Conservation (phyloP, 1,284 basidiomycete genomes). For the Anthracocystis walkeri region DNA sequence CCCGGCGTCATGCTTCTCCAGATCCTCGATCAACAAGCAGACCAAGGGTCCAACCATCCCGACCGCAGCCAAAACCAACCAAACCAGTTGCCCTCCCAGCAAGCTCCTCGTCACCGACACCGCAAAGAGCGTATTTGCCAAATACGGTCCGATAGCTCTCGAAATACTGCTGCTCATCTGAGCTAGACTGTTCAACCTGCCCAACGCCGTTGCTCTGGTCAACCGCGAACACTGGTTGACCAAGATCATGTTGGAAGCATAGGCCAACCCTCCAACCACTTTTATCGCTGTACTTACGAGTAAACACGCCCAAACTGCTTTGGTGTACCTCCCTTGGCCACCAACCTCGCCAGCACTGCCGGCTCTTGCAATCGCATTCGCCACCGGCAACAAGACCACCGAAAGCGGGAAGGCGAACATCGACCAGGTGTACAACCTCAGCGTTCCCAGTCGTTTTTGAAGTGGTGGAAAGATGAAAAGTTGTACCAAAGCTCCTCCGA, state of each 20-base stretch:
- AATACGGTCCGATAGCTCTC: slow-evolving; percentile 51
- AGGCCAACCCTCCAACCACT: slow-evolving; percentile 37
- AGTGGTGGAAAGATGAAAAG: slow-evolving; percentile 69
- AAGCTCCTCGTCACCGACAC: slow-evolving; percentile 36
- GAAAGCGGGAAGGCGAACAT: slow-evolving; percentile 68
- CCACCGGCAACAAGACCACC: slow-evolving; percentile 64
- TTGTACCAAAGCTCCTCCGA: slow-evolving; percentile 64
- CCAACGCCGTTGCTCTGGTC: slow-evolving; percentile 30
- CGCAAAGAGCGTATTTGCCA: slow-evolving; percentile 52
- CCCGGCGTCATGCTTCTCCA: slow-evolving; percentile 11
- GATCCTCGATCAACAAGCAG: slow-evolving; percentile 21
- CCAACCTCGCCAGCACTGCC: background rate
- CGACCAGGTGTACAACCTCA: slow-evolving; percentile 62
- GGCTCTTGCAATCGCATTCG: slow-evolving; percentile 54
- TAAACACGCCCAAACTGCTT: slow-evolving; percentile 19
- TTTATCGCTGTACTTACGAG: slow-evolving; percentile 15
- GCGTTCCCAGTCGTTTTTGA: slow-evolving; percentile 66
- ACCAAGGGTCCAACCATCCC: slow-evolving; percentile 20
- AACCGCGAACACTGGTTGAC: slow-evolving; percentile 53
- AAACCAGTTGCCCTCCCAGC: slow-evolving; percentile 53
- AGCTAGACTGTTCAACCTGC: slow-evolving; percentile 50
- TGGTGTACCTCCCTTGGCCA: background rate
- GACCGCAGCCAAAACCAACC: slow-evolving; percentile 34
- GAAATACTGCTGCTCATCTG: slow-evolving; percentile 43
- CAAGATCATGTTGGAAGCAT: slow-evolving; percentile 47